Conservation (phyloP, 1,284 basidiomycete genomes). For the Trametes hirsuta region DNA sequence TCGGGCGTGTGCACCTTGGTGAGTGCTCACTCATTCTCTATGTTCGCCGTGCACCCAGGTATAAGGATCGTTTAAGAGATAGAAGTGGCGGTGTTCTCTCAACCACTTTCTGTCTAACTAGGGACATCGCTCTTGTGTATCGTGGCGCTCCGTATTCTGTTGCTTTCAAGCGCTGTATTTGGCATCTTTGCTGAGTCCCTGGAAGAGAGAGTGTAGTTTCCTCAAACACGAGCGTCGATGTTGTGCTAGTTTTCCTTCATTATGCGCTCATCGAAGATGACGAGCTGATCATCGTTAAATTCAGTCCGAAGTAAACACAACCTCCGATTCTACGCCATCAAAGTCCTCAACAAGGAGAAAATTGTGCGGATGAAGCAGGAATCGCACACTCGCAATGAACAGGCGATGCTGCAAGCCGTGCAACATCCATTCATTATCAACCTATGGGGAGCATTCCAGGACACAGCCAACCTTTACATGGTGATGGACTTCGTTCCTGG, state of each 20-base stretch:
- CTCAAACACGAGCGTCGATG: too few relatives aligned
- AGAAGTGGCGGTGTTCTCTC: too few relatives aligned
- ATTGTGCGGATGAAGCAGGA: conserved; percentile 97
- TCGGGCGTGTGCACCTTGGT: conserved; percentile 94
- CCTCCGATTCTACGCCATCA: conserved; percentile 92
- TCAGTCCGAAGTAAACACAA: conserved; percentile 90
- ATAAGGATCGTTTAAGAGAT: too few relatives aligned
- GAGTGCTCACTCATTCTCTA: conserved; percentile 29
- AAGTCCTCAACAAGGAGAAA: conserved; percentile 93
- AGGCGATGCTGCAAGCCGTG: conserved; percentile 86
- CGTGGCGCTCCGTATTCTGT: too few relatives aligned
- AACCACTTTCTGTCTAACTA: too few relatives aligned
- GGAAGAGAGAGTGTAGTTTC: too few relatives aligned
- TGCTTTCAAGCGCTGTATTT: too few relatives aligned
- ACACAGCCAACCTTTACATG: conserved; percentile 95
- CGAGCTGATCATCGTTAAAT: neutral
- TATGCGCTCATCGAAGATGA: neutral
- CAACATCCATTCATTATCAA: conserved; percentile 98
- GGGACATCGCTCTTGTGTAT: too few relatives aligned
- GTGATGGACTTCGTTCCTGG: conserved; percentile 99
- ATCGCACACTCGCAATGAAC: conserved; percentile 97
- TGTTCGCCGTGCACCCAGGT: neutral
- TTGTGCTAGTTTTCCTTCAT: too few relatives aligned
- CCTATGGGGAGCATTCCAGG: conserved; percentile 98
- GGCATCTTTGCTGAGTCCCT: too few relatives aligned